These are phyloP conservation scores for Bisporella sp. DNA, from an alignment of 2,329 filamentous ascomycete species.

Conservation along the genomic window DNA sequence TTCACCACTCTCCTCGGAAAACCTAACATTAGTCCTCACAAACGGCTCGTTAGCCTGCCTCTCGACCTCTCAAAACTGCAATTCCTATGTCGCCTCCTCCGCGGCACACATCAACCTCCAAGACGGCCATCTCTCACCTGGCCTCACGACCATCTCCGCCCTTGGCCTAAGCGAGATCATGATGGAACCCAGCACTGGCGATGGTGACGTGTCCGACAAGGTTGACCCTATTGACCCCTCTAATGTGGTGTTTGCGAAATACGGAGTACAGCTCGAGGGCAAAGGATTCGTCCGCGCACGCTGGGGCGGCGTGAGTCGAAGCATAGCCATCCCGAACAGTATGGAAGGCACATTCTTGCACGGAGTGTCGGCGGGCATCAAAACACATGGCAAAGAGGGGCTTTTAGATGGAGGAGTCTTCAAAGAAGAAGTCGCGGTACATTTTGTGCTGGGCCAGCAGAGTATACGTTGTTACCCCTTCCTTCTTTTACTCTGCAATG, in stretches of 20 bases:
- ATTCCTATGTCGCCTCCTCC: slow-evolving; percentile 12
- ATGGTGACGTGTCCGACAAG: slow-evolving; percentile 34
- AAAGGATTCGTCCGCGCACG: slow-evolving; percentile 34
- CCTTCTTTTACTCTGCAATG: no score
- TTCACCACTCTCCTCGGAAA: slow-evolving; percentile 6
- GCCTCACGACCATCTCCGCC: slow-evolving; percentile 40
- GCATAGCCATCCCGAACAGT: slow-evolving; percentile 32
- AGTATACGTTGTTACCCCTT: slow-evolving; percentile 22
- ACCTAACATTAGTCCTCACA: slow-evolving; percentile 33
- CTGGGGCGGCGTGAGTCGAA: slow-evolving; percentile 37
- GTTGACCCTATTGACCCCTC: slow-evolving; percentile 21
- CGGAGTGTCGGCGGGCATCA: slow-evolving; percentile 37
- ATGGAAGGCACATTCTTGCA: slow-evolving; percentile 24
- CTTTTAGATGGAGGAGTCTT: slow-evolving; percentile 36
- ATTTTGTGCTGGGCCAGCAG: slow-evolving; percentile 32
- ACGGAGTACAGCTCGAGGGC: slow-evolving; percentile 35
- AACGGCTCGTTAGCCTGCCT: slow-evolving; percentile 36
- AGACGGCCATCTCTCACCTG: slow-evolving; percentile 41
- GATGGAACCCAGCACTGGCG: slow-evolving; percentile 36
- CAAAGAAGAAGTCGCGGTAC: slow-evolving; percentile 35
- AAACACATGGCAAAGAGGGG: slow-evolving; percentile 30
- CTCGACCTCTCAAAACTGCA: slow-evolving; percentile 25
- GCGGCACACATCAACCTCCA: slow-evolving; percentile 30
- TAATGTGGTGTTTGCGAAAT: slow-evolving; percentile 32
- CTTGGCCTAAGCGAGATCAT: slow-evolving; percentile 45